Percentiles rank a stretch among this genome's conserved stretches.
phyloP scores from a whole-genome alignment of 2,329 filamentous ascomycete species.

The Sarocladium oryzae region DNA sequence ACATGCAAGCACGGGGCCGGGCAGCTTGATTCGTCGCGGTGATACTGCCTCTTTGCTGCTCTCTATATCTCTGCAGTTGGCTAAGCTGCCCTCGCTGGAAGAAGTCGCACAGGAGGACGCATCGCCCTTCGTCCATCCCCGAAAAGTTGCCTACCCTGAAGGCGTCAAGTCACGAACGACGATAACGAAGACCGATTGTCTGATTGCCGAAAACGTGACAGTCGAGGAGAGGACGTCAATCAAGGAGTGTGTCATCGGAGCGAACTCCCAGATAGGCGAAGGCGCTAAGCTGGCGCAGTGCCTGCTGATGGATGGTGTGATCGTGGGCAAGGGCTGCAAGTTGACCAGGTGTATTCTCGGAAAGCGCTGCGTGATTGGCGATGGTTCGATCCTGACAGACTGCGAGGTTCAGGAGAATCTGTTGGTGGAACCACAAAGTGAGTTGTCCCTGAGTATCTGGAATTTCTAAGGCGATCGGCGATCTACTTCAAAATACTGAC shows the following conservation, averaged over 20 bases:
- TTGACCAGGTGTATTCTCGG: conserved; percentile 85
- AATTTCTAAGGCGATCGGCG: conserved; percentile 10
- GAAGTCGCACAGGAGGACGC: conserved; percentile 50
- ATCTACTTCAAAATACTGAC: conserved; percentile 7
- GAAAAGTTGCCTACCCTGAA: conserved; percentile 78
- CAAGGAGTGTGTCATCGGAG: conserved; percentile 84
- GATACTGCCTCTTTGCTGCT: conserved; percentile 81
- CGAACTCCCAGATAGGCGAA: conserved; percentile 77
- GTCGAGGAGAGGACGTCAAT: conserved; percentile 87
- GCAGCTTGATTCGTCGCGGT: conserved; percentile 74
- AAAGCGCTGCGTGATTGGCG: conserved; percentile 73
- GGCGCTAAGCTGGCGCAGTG: conserved; percentile 85
- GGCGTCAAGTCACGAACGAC: conserved; percentile 75
- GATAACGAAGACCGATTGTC: conserved; percentile 72
- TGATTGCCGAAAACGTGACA: conserved; percentile 83
- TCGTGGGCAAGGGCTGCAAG: conserved; percentile 76
- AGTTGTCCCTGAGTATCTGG: conserved; percentile 33
- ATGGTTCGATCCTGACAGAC: conserved; percentile 71
- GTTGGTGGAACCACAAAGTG: conserved; percentile 72
- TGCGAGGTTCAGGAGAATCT: conserved; percentile 91
- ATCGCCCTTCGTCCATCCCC: conserved; percentile 69
- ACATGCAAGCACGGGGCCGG: conserved; percentile 50
- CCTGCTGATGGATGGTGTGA: conserved; percentile 85
- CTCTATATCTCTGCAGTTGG: conserved; percentile 74
- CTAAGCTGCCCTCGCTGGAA: conserved; percentile 70